Conservation (phyloP, 2,329 filamentous ascomycete species). For the Parastagonospora avenae region DNA sequence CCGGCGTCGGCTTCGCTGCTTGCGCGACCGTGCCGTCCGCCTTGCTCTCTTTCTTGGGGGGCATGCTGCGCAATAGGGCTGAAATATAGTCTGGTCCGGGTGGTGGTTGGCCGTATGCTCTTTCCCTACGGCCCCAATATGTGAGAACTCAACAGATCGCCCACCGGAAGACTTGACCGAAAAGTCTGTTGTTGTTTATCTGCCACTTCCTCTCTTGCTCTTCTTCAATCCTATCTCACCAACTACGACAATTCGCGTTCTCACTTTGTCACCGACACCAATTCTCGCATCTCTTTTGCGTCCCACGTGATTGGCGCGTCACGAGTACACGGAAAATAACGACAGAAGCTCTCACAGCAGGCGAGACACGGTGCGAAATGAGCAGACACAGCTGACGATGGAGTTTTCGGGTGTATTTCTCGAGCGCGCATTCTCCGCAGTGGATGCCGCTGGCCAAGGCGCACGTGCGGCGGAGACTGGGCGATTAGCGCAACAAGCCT, state of each 20-base stretch:
- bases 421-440: background rate
- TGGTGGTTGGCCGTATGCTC: no score
- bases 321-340: no score
- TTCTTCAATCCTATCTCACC: background rate
- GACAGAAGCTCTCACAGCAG: no score
- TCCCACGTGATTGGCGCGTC: no score
- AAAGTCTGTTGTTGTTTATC: background rate
- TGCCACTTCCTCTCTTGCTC: background rate
- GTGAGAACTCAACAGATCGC: no score
- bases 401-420: background rate
- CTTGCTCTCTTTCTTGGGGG: slow-evolving; percentile 37
- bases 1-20: slow-evolving; percentile 45
- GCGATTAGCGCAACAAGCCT: slow-evolving; percentile 18
- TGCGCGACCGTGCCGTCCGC: slow-evolving; percentile 4
- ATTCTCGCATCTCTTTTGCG: no score
- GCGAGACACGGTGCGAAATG: background rate
- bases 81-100: no score
- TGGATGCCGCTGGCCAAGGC: slow-evolving; percentile 1
- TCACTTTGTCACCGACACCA: no score
- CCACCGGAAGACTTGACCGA: no score
- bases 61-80: slow-evolving; percentile 26
- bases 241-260: no score
- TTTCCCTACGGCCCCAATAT: no score
- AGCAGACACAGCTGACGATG: background rate
- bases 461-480: slow-evolving; percentile 17